Evolutionary conservation across 2,329 filamentous ascomycete genomes (phyloP).

Genomic region (Coleophoma crateriformis): DNA sequence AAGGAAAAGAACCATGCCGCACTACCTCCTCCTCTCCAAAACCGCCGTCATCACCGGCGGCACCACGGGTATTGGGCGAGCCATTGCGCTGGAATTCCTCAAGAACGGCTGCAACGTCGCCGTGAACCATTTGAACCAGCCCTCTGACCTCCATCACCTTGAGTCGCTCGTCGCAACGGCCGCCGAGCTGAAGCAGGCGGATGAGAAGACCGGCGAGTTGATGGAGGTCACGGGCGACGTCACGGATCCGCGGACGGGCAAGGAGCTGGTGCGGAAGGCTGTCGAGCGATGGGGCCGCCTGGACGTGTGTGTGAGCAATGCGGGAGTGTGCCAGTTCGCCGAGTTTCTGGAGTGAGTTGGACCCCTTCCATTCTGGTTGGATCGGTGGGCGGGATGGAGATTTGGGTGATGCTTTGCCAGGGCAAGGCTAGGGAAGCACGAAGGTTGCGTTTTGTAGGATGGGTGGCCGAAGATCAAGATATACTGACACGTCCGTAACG

Average conservation of each 20-base stretch:
- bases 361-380: no score
- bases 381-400: no score
- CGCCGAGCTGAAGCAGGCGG: constrained; percentile 36
- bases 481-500: neutral
- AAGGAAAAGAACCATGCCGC: constrained; percentile 12
- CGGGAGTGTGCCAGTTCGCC: constrained; percentile 81
- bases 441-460: no score
- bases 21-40: constrained; percentile 61
- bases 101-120: constrained; percentile 70
- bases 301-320: constrained; percentile 82
- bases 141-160: constrained; percentile 44
- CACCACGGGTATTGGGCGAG: constrained; percentile 77
- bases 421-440: no score
- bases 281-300: constrained; percentile 57
- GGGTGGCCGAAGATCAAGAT: neutral
- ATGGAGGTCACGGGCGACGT: constrained; percentile 74
- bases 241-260: constrained; percentile 65
- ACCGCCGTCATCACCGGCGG: constrained; percentile 83
- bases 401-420: no score
- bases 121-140: constrained; percentile 70
- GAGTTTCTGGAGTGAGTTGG: constrained; percentile 66
- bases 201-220: constrained; percentile 43
- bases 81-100: constrained; percentile 73
- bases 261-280: constrained; percentile 59
- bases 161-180: constrained; percentile 48